Conservation (phyloP, 139 green algal species). For the Chlamydomonas sphaeroides region DNA sequence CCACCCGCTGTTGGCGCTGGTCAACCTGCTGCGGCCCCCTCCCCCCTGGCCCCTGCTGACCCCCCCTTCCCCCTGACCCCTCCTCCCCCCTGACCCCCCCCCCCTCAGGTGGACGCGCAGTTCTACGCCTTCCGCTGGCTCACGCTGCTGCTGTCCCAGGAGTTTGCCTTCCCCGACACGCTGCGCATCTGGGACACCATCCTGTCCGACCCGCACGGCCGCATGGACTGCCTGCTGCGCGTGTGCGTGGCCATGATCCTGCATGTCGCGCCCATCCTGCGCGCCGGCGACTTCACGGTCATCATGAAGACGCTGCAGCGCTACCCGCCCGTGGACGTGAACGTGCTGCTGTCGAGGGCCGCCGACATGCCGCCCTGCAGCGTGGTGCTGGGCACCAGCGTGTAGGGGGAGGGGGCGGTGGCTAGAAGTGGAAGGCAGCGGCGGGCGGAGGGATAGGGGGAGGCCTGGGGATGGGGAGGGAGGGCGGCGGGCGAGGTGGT, state of each 20-base stretch:
- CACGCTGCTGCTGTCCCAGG: constrained; percentile 84
- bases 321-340: constrained; percentile 69
- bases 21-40: too few species aligned
- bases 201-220: constrained; percentile 67
- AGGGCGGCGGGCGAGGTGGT: too few species aligned
- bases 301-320: constrained; percentile 94
- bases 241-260: constrained; percentile 93
- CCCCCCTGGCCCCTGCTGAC: too few species aligned
- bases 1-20: too few species aligned
- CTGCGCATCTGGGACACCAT: constrained; percentile 92
- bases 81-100: background rate
- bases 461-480: too few species aligned
- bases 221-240: constrained; percentile 80
- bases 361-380: constrained; percentile 35
- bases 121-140: constrained; percentile 98
- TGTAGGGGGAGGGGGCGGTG: too few species aligned
- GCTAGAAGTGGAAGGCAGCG: too few species aligned
- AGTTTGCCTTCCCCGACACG: constrained; percentile 89
- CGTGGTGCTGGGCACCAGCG: constrained; percentile 5
- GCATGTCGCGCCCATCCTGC: constrained; percentile 67
- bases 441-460: too few species aligned
- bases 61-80: too few species aligned
- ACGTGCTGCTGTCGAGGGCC: constrained; percentile 38
- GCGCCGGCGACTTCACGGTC: constrained; percentile 88
- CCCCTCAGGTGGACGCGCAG: constrained; percentile 80